Percentiles rank a stretch among this genome's conserved stretches.
phyloP scores from a whole-genome alignment of 352 stramenopile genomes.

The Phytophthora uliginosa region DNA sequence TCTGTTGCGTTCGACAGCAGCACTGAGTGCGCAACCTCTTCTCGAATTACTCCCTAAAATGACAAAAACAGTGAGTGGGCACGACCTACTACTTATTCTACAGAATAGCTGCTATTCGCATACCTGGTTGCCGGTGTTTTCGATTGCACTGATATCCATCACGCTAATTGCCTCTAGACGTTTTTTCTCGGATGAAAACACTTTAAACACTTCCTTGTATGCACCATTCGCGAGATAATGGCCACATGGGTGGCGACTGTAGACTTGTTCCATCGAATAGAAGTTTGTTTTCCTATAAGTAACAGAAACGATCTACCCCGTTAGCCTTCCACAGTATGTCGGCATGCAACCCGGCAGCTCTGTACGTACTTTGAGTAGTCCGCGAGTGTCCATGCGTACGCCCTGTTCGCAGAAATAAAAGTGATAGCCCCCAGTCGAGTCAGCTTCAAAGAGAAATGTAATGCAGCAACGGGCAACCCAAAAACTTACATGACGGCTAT shows the following conservation, averaged over 20 bases:
- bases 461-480: neutral
- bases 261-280: conserved; percentile 55
- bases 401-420: conserved; percentile 31
- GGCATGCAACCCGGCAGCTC: neutral
- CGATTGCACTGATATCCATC: conserved; percentile 95
- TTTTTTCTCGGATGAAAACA: conserved; percentile 69
- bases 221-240: conserved; percentile 86
- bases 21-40: conserved; percentile 96
- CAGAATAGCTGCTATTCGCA: neutral
- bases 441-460: neutral
- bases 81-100: neutral
- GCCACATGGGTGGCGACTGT: conserved; percentile 64
- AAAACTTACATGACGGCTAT: conserved; percentile 55
- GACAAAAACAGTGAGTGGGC: conserved; percentile 11
- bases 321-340: neutral
- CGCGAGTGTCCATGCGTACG: conserved; percentile 61
- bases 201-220: conserved; percentile 93
- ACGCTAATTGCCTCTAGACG: conserved; percentile 85
- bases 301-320: neutral
- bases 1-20: conserved; percentile 92
- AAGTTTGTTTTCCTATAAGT: conserved; percentile 51
- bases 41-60: conserved; percentile 81
- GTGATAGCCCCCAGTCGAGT: neutral
- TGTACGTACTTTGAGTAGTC: conserved; percentile 64
- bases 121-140: conserved; percentile 90